Evolutionary conservation across 1,139 yeast genomes (phyloP).

Genomic region (Blastobotrys persicus): DNA sequence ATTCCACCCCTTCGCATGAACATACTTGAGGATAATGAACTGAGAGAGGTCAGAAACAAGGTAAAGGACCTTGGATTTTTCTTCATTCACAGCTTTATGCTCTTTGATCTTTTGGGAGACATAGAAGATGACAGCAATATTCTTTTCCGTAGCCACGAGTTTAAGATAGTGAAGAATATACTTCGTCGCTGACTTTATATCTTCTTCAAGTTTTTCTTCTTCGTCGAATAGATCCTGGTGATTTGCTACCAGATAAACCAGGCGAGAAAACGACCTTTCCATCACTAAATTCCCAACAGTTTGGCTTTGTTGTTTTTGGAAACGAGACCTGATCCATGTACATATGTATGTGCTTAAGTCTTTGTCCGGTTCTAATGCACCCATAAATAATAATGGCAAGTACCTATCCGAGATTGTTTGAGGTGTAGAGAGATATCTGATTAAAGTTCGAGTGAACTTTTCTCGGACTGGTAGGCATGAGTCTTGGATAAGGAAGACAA

Average conservation of each 20-base stretch:
- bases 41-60: constrained; percentile 73
- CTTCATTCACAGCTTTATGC: constrained; percentile 56
- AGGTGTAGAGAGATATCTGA: constrained; percentile 52
- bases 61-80: constrained; percentile 47
- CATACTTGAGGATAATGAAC: constrained; percentile 56
- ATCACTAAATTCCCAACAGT: constrained; percentile 37
- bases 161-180: constrained; percentile 61
- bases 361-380: constrained; percentile 69
- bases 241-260: constrained; percentile 71
- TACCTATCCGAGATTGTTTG: constrained; percentile 47
- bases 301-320: constrained; percentile 40
- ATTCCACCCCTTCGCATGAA: constrained; percentile 63
- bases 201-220: constrained; percentile 15
- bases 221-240: constrained; percentile 63
- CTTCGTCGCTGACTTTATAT: constrained; percentile 30
- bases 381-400: constrained; percentile 64
- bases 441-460: constrained; percentile 51
- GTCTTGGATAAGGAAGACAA: constrained; percentile 67
- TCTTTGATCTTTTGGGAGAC: constrained; percentile 79
- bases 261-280: constrained; percentile 65
- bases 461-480: constrained; percentile 57
- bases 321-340: constrained; percentile 73
- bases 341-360: constrained; percentile 50
- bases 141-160: constrained; percentile 61
- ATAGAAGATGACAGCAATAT: constrained; percentile 70